Conservation (phyloP, 2,329 filamentous ascomycete species). For the Ceratocystis destructans region DNA sequence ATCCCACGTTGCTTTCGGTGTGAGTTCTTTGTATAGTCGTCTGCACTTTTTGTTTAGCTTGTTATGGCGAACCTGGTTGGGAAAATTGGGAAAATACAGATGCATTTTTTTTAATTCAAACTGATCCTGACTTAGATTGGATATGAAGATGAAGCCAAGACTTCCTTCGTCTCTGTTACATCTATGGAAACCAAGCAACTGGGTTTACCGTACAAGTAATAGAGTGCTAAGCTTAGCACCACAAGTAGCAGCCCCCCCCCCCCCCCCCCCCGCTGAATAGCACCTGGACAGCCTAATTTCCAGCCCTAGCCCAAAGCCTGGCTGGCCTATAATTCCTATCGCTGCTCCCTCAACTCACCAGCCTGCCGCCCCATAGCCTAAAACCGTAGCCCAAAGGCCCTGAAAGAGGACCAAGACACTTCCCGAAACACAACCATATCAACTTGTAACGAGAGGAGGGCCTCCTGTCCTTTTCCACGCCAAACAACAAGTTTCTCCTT, state of each 20-base stretch:
- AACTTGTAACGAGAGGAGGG: slow-evolving; percentile 16
- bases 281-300: no score
- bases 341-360: background rate
- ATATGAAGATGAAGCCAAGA: no score
- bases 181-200: no score
- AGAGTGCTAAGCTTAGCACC: no score
- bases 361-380: background rate
- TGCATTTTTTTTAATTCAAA: background rate
- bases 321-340: no score
- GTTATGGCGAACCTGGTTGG: slow-evolving; percentile 17
- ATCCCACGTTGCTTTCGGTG: slow-evolving; percentile 2
- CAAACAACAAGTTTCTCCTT: background rate
- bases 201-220: no score
- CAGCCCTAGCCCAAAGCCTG: no score
- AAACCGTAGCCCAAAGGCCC: background rate
- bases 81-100: slow-evolving; percentile 13
- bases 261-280: no score
- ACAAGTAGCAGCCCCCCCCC: no score
- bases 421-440: slow-evolving; percentile 17
- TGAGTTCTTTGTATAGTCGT: slow-evolving; percentile 13
- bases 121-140: no score
- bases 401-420: slow-evolving; percentile 8
- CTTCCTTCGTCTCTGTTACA: no score
- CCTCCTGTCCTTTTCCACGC: slow-evolving; percentile 12
- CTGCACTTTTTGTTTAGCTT: slow-evolving; percentile 15